Percentiles rank a stretch among this genome's conserved stretches.
phyloP scores from a whole-genome alignment of 2,329 filamentous ascomycete species.

The Calonectria multiphialidica region DNA sequence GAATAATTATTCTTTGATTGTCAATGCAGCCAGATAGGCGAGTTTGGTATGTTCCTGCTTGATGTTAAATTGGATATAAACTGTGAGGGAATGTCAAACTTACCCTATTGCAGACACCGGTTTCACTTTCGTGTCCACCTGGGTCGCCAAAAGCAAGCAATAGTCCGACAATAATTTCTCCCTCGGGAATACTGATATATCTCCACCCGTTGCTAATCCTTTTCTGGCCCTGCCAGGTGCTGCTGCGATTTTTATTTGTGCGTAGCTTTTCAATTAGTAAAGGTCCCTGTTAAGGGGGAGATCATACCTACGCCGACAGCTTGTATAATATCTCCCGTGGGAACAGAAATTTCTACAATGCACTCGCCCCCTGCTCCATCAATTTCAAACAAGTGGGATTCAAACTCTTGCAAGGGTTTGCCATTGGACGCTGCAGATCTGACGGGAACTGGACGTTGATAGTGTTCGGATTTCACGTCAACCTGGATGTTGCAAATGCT shows the following conservation, averaged over 20 bases:
- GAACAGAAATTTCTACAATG: background rate
- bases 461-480: background rate
- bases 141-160: background rate
- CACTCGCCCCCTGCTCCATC: background rate
- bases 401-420: background rate
- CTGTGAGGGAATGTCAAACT: background rate
- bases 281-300: too few relatives aligned
- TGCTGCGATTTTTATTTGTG: background rate
- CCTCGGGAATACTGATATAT: background rate
- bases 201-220: background rate
- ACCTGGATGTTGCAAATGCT: background rate
- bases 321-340: background rate
- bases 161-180: background rate
- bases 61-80: background rate
- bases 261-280: background rate
- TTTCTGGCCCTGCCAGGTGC: background rate
- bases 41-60: background rate
- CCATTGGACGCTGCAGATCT: background rate
- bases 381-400: background rate
- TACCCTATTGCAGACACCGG: background rate
- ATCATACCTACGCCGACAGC: background rate
- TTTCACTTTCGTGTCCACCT: background rate
- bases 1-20: background rate
- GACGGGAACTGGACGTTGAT: background rate
- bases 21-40: background rate